phyloP scores from a whole-genome alignment of 164 flowering plant species.

The Akebia trifoliata region DNA sequence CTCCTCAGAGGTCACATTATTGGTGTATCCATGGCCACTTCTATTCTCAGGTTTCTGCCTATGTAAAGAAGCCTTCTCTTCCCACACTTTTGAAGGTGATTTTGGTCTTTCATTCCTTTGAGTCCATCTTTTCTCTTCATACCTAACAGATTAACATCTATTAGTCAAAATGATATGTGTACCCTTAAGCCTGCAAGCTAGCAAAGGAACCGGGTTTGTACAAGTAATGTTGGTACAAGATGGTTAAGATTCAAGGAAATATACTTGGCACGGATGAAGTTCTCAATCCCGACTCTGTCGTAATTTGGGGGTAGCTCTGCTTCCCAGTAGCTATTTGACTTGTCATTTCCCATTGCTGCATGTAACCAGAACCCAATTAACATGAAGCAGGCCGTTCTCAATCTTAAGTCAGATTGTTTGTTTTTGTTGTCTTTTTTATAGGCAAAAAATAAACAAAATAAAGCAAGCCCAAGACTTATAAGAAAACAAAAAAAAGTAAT shows the following conservation, averaged over 20 bases:
- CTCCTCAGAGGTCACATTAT: conserved; percentile 40
- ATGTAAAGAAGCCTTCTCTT: conserved; percentile 37
- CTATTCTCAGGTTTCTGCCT: conserved; percentile 44
- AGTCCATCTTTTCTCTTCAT: conserved; percentile 97
- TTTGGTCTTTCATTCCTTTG: conserved; percentile 54
- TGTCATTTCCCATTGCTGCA: conserved; percentile 90
- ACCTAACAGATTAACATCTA: conserved; percentile 33
- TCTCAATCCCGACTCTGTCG: conserved; percentile 91
- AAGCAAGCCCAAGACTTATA: no score
- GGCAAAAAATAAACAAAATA: no score
- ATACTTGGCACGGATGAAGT: conserved; percentile 95
- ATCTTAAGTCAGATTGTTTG: no score
- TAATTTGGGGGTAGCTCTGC: conserved; percentile 90
- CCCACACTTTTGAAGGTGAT: conserved; percentile 47
- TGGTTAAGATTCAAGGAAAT: conserved; percentile 14
- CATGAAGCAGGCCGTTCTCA: no score
- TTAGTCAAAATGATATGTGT: background rate
- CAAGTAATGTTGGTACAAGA: no score
- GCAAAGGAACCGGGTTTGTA: background rate
- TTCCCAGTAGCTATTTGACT: conserved; percentile 85
- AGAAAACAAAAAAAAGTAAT: no score
- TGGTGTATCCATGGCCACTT: conserved; percentile 28
- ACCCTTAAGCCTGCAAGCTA: background rate
- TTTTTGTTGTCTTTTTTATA: no score
- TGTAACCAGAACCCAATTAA: conserved; percentile 8